A percentile compares a stretch with the other conserved stretches of the same genome.
These are phyloP conservation scores for Creolimax fragrantissima DNA, from an alignment of 78 protist species.

Conservation along the genomic window DNA sequence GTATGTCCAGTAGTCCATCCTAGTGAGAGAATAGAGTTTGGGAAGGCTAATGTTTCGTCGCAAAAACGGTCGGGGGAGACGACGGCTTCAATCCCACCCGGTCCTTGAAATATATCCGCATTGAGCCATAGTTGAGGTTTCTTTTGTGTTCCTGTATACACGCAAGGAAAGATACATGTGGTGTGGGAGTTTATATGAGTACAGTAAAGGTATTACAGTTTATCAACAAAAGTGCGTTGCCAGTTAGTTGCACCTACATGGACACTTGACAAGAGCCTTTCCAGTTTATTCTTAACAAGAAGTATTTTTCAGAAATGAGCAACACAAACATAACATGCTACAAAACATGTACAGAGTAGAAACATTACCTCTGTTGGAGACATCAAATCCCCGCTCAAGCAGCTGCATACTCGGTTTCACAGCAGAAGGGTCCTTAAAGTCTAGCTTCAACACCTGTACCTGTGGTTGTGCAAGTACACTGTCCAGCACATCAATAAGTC, in stretches of 20 bases:
- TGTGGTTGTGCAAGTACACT: neutral
- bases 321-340: neutral
- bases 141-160: neutral
- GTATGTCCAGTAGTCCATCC: neutral
- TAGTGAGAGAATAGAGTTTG: neutral
- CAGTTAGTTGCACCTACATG: neutral
- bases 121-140: neutral
- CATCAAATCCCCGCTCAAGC: too few species aligned
- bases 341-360: neutral
- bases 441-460: neutral
- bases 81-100: neutral
- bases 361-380: neutral
- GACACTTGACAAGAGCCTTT: neutral
- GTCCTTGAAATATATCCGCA: neutral
- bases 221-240: too few species aligned
- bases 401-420: neutral
- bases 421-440: neutral
- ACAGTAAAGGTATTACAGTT: too few species aligned
- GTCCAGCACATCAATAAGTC: neutral
- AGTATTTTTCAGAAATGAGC: neutral
- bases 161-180: neutral
- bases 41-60: neutral
- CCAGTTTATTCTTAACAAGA: neutral
- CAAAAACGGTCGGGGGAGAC: neutral
- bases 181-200: neutral